A percentile compares a stretch with the other conserved stretches of the same genome.
Conservation (phyloP, 2,329 filamentous ascomycete genomes). For the Fusarium sp. region DNA sequence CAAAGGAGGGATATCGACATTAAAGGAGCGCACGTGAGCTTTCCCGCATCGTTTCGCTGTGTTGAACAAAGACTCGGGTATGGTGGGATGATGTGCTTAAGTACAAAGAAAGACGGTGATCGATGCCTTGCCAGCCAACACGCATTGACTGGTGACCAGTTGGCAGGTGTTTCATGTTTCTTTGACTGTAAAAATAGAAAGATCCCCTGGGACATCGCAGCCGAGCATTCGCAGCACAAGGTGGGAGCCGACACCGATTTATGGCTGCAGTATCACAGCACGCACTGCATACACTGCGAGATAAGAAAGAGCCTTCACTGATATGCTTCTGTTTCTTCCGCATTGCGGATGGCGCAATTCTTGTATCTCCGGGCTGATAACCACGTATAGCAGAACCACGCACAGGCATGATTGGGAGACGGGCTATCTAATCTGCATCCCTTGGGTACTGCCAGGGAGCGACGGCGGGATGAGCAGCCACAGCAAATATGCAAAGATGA, state of each 20-base stretch:
- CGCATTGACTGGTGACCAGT: constrained; percentile 16
- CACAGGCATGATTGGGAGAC: constrained; percentile 45
- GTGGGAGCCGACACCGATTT: constrained; percentile 41
- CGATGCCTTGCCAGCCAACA: not conserved
- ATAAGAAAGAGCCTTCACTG: constrained; percentile 44
- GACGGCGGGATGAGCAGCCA: constrained; percentile 37
- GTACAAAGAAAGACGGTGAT: constrained; percentile 27
- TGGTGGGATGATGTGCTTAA: not conserved
- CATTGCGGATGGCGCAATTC: constrained; percentile 42
- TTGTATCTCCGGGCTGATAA: constrained; percentile 45
- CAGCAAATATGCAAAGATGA: constrained; percentile 33
- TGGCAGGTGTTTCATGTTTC: constrained; percentile 18
- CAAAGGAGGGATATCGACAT: not conserved
- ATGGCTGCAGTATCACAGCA: constrained; percentile 38
- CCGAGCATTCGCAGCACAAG: constrained; percentile 5
- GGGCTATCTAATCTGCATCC: constrained; percentile 47
- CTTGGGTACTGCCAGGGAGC: constrained; percentile 34
- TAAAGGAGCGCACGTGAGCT: constrained; percentile 1
- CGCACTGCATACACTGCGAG: constrained; percentile 35
- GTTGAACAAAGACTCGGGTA: constrained; percentile 25
- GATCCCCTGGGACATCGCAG: not conserved
- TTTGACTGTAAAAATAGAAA: constrained; percentile 37
- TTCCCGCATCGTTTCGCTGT: constrained; percentile 11
- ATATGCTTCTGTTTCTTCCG: constrained; percentile 44
- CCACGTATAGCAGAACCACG: constrained; percentile 33